Conservation (phyloP, 2,329 filamentous ascomycete genomes). For the Stachybotrys chlorohalonatus region DNA sequence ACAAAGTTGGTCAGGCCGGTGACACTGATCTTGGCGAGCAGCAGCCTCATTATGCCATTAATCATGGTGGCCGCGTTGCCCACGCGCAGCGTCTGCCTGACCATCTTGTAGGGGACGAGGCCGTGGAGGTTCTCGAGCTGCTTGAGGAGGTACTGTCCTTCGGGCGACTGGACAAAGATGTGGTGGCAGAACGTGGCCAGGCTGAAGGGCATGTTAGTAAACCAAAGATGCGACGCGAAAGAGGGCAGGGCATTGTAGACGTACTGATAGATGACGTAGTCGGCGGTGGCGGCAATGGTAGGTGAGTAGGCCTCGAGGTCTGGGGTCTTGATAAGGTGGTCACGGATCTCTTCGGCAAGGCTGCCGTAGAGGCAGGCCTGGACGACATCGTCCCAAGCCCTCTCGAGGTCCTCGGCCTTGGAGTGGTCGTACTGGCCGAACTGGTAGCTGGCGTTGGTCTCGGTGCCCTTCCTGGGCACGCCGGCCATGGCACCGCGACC, state of each 20-base stretch:
- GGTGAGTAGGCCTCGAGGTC: slow-evolving; percentile 56
- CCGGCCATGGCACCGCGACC: slow-evolving; percentile 59
- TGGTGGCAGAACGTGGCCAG: slow-evolving; percentile 68
- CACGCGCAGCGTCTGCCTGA: slow-evolving; percentile 64
- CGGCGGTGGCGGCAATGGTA: slow-evolving; percentile 53
- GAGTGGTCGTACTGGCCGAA: slow-evolving; percentile 42
- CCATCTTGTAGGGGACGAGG: slow-evolving; percentile 61
- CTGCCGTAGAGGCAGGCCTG: slow-evolving; percentile 60
- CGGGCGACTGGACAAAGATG: slow-evolving; percentile 61
- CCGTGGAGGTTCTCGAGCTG: slow-evolving; percentile 62
- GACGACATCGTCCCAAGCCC: slow-evolving; percentile 59
- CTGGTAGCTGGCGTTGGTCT: background rate
- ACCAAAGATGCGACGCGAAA: too few species aligned
- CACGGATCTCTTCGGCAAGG: slow-evolving; percentile 56
- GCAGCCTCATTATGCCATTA: slow-evolving; percentile 60
- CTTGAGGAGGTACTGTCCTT: slow-evolving; percentile 65
- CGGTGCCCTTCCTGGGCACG: slow-evolving; percentile 7
- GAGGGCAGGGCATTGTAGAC: slow-evolving; percentile 13
- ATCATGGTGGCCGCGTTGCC: slow-evolving; percentile 80
- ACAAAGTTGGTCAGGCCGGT: slow-evolving; percentile 72
- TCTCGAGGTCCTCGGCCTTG: slow-evolving; percentile 50
- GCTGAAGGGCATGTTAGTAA: slow-evolving; percentile 25
- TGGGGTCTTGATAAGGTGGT: slow-evolving; percentile 48
- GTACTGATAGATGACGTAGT: slow-evolving; percentile 62
- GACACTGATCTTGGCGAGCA: slow-evolving; percentile 71